Evolutionary conservation across 768 basidiomycete species (phyloP).

Genomic region (Piloderma croceum): DNA sequence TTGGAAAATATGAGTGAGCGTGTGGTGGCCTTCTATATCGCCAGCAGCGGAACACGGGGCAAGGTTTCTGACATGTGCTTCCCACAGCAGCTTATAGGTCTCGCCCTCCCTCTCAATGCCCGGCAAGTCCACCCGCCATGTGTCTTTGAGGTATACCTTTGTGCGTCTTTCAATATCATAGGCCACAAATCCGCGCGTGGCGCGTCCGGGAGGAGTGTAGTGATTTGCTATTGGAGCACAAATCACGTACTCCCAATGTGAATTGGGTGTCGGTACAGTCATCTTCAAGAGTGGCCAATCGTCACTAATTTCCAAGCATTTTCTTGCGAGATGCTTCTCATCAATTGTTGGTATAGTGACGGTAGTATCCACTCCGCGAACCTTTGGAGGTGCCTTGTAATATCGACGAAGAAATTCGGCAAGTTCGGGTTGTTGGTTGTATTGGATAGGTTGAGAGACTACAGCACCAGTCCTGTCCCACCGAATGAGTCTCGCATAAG

Average conservation of each 20-base stretch:
- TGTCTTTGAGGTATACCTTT: constrained; percentile 8
- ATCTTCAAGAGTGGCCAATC: too few species aligned
- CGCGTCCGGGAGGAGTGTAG: too few species aligned
- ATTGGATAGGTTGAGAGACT: constrained; percentile 6
- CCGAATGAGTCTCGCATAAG: constrained; percentile 7
- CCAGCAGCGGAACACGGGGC: too few species aligned
- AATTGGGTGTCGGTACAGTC: too few species aligned
- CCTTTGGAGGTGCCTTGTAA: not conserved
- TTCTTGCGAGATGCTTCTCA: too few species aligned
- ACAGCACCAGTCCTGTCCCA: constrained; percentile 13
- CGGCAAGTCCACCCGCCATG: constrained; percentile 3
- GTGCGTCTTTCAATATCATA: too few species aligned
- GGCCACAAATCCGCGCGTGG: too few species aligned
- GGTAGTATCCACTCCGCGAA: constrained; percentile 6
- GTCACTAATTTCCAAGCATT: too few species aligned
- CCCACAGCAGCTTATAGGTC: too few species aligned
- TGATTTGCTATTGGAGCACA: constrained; percentile 2
- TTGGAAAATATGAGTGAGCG: too few species aligned
- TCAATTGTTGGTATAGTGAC: too few species aligned
- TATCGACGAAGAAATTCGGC: constrained; percentile 11
- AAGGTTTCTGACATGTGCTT: constrained; percentile 1
- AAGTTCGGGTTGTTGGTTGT: not conserved
- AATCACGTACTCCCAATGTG: constrained; percentile 2
- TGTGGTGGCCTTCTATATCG: too few species aligned
- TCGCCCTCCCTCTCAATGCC: constrained; percentile 1